Conservation (phyloP, 305 asterid species). For the Fraxinus baroniana region DNA sequence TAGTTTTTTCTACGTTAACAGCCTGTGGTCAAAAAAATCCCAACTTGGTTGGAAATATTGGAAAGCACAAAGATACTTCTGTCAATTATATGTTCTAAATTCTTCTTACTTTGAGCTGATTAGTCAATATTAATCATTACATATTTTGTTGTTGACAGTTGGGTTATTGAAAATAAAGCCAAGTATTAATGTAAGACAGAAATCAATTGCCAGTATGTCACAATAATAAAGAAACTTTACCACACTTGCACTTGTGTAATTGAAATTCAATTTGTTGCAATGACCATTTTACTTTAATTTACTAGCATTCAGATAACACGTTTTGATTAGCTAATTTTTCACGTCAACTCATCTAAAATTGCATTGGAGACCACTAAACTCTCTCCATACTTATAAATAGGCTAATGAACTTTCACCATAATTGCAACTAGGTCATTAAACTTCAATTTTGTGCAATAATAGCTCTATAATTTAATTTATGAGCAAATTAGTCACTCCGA, state of each 20-base stretch:
- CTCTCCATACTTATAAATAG: too few relatives aligned
- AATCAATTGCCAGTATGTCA: constrained; percentile 21
- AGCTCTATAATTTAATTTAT: too few relatives aligned
- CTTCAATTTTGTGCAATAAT: too few relatives aligned
- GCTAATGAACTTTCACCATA: too few relatives aligned
- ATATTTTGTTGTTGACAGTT: constrained; percentile 41
- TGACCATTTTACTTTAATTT: too few relatives aligned
- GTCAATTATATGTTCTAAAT: constrained; percentile 35
- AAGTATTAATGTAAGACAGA: constrained; percentile 25
- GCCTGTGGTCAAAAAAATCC: constrained; percentile 42
- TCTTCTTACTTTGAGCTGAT: constrained; percentile 32
- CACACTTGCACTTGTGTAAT: too few relatives aligned
- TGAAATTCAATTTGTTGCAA: neutral
- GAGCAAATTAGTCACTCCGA: neutral
- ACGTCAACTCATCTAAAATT: too few relatives aligned
- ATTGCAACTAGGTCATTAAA: too few relatives aligned
- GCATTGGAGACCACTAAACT: too few relatives aligned
- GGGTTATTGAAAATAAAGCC: constrained; percentile 25
- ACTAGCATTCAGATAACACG: too few relatives aligned
- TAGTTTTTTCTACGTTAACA: constrained; percentile 6
- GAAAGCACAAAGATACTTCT: constrained; percentile 32
- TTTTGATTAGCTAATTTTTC: too few relatives aligned
- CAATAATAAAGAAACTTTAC: constrained; percentile 13
- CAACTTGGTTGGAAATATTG: constrained; percentile 29
- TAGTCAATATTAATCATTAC: constrained; percentile 60